phyloP scores from a whole-genome alignment of 805 yeast species.

The Yarrowia deformans region DNA sequence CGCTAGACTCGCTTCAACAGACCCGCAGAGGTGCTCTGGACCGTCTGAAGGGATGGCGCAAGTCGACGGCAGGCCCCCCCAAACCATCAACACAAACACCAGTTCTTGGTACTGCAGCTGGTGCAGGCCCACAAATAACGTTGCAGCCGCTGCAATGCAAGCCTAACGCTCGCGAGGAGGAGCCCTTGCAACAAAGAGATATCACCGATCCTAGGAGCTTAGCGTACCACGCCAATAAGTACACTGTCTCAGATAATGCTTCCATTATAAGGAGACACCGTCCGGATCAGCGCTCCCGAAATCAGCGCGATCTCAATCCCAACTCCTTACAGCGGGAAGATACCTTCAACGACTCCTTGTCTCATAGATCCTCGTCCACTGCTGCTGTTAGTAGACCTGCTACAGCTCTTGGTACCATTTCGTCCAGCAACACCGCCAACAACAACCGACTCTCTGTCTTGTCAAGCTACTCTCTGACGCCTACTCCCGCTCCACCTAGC shows the following conservation, averaged over 20 bases:
- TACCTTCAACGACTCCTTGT: not conserved
- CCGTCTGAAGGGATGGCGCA: conserved; percentile 29
- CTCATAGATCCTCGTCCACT: not conserved
- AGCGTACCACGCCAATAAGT: conserved; percentile 24
- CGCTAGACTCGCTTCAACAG: not conserved
- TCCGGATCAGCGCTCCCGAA: not conserved
- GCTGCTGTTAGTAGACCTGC: not conserved
- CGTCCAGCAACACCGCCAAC: not conserved
- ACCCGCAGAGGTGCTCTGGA: conserved; percentile 6
- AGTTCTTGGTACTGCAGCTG: not conserved
- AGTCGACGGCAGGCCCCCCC: not conserved
- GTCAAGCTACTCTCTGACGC: conserved; percentile 5
- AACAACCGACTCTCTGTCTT: not conserved
- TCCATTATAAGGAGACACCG: conserved; percentile 27
- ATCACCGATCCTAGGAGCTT: conserved; percentile 26
- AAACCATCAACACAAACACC: not conserved
- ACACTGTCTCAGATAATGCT: conserved; percentile 27
- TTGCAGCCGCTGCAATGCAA: conserved; percentile 37
- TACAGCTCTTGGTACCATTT: not conserved
- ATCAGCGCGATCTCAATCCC: not conserved
- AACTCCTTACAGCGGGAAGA: too few species aligned
- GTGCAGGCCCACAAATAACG: conserved; percentile 10
- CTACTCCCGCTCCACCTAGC: conserved; percentile 5
- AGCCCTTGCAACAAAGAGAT: conserved; percentile 25
- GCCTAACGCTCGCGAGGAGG: conserved; percentile 9